Base-by-base conservation (phyloP, 352 stramenopile genomes). In the Phytophthora sp. region DNA sequence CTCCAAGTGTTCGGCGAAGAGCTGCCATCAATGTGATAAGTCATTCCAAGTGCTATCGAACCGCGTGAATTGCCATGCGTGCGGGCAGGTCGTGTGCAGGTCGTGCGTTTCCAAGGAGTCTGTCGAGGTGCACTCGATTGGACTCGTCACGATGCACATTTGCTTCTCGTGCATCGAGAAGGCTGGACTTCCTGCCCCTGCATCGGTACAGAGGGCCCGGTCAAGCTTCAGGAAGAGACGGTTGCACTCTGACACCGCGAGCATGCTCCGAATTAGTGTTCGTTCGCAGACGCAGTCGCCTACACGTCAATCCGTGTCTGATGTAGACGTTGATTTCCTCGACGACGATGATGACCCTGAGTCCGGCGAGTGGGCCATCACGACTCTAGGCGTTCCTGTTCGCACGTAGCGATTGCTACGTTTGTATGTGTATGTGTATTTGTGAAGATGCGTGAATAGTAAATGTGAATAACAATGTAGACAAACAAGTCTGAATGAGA, bases 51-150 rank as follows among this genome's bases (percentile, higher is more conserved):
- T 70, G 24, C 60, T 87, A 3, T 75, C 74, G 15, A 68, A 57
- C 38, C 74, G 77, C 7, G 67, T 79, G 8, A 74, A 79, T 38
- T 79, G 71, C 31, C 58, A 72, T 42, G 62, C 66, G 24, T 79
- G 71, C 21, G 71, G 71, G 10, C 56, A 76, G 24, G 58, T 76
- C 4, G 71, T 79, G 11, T 79, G 71, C 39, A 41, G 39, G 24
- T 61, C 57, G 2, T 79, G 71, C 43, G 42, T 50, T n/a, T 64
- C 54, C 23, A 79, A 79, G 52, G 70, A 79, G 26, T 66, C 52
- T 20, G 53, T 78, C 15, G 58, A 76, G 24, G 27, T 78, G n/a
- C 62, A 73, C 12, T 43, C 28, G 3, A 37, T 76, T 12, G 70
- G 70, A n/a, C 27, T 66, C 17, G 62, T 76, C 1, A 41, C 66